These are phyloP conservation scores for Cichorium intybus DNA, from an alignment of 140 eudicot species.

Conservation along the genomic window DNA sequence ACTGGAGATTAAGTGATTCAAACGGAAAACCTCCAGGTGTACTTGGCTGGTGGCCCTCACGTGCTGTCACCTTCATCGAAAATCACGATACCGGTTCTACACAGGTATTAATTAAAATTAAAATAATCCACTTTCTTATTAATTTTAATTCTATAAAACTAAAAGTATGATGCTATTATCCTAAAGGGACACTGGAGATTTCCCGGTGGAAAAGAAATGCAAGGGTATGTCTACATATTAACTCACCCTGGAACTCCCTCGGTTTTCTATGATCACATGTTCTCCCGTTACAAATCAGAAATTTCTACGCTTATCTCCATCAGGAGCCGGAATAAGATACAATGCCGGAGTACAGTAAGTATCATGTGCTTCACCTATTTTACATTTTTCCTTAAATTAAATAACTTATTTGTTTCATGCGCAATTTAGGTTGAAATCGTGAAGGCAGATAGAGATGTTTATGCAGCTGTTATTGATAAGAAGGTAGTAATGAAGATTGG, in stretches of 20 bases:
- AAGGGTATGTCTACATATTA: conserved; percentile 95
- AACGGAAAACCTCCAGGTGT: conserved; percentile 98
- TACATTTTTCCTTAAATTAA: not conserved
- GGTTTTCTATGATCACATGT: conserved; percentile 87
- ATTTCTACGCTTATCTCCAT: conserved; percentile 61
- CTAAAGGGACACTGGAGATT: conserved; percentile 99
- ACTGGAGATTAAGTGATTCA: conserved; percentile 90
- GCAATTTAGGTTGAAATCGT: conserved; percentile 52
- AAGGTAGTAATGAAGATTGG: conserved; percentile 94
- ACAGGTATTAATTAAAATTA: conserved; percentile 47
- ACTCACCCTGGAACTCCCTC: conserved; percentile 99
- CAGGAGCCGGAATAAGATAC: conserved; percentile 72
- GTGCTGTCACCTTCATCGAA: conserved; percentile 97
- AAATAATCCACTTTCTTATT: too few species aligned
- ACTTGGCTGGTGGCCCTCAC: conserved; percentile 99
- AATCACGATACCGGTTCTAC: conserved; percentile 99
- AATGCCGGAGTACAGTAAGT: conserved; percentile 93
- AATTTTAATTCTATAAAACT: too few species aligned
- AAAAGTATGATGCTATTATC: not conserved
- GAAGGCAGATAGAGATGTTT: conserved; percentile 87
- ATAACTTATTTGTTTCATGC: conserved; percentile 7
- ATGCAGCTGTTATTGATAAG: conserved; percentile 84
- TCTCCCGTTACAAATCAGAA: conserved; percentile 56
- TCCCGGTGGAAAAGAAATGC: conserved; percentile 99
- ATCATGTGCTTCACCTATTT: not conserved